phyloP scores from a whole-genome alignment of 768 basidiomycete species.

The Tubosaeta sp. region DNA sequence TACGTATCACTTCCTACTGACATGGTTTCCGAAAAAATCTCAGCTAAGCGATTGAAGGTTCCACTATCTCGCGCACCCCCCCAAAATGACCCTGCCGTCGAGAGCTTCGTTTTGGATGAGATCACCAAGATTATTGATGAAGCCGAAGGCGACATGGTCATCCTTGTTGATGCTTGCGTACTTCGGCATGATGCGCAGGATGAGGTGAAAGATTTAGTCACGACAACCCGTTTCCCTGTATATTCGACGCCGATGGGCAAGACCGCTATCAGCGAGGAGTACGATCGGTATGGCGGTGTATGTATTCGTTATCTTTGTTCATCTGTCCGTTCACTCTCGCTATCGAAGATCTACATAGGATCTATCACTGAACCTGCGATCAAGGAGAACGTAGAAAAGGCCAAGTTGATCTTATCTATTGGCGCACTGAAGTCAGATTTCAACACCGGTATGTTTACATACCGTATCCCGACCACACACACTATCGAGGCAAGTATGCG shows the following conservation, averaged over 20 bases:
- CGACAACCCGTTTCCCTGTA: conserved; percentile 66
- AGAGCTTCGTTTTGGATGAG: conserved; percentile 68
- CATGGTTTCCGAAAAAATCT: conserved; percentile 64
- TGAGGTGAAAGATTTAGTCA: conserved; percentile 59
- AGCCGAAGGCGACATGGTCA: conserved; percentile 57
- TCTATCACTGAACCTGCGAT: conserved; percentile 61
- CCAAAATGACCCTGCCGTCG: conserved; percentile 52
- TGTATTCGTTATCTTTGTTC: conserved; percentile 24
- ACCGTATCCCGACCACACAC: conserved; percentile 53
- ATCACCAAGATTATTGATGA: conserved; percentile 61
- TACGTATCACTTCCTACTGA: conserved; percentile 88
- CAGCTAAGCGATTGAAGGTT: conserved; percentile 55
- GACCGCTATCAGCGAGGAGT: conserved; percentile 64
- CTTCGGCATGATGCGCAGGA: conserved; percentile 63
- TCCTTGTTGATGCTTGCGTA: conserved; percentile 81
- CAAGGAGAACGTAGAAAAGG: conserved; percentile 67
- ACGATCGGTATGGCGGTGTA: conserved; percentile 76
- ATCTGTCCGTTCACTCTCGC: not conserved
- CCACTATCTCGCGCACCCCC: conserved; percentile 50
- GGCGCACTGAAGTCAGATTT: conserved; percentile 73
- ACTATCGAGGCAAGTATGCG: conserved; percentile 55
- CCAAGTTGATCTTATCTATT: conserved; percentile 72
- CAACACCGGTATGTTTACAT: conserved; percentile 86
- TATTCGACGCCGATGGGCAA: conserved; percentile 83
- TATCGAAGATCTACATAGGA: conserved; percentile 69